These are phyloP conservation scores for Rosa hybrid DNA, from an alignment of 331 rosid genomes.

Conservation along the genomic window DNA sequence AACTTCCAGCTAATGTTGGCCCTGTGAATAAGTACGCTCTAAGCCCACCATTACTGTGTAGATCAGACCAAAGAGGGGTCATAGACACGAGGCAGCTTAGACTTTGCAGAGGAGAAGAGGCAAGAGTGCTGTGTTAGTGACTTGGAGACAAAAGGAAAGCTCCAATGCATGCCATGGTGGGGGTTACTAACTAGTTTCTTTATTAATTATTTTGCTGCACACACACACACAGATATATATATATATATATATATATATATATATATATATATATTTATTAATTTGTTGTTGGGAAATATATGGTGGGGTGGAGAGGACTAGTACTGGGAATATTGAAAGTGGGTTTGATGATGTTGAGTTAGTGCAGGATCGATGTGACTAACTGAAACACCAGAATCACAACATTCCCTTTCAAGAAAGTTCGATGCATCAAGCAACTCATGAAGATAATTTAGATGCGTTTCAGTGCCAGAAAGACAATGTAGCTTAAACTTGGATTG, in stretches of 20 bases:
- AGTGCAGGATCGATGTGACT: constrained; percentile 59
- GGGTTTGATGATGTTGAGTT: constrained; percentile 30
- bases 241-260: not conserved
- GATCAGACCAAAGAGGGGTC: constrained; percentile 34
- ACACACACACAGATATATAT: too few relatives aligned
- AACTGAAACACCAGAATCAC: constrained; percentile 57
- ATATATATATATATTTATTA: not conserved
- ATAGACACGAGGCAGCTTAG: constrained; percentile 8
- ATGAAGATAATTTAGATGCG: not conserved
- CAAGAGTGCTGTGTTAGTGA: constrained; percentile 21
- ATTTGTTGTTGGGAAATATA: not conserved
- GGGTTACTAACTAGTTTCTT: not conserved
- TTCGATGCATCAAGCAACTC: not conserved
- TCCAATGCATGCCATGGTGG: constrained; percentile 38
- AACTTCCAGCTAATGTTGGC: constrained; percentile 36
- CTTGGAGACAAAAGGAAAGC: constrained; percentile 37
- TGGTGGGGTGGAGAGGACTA: not conserved
- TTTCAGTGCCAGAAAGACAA: not conserved
- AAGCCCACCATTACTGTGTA: constrained; percentile 8
- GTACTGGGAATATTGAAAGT: not conserved
- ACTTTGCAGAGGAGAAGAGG: constrained; percentile 16
- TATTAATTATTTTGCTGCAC: not conserved
- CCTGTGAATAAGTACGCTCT: constrained; percentile 16
- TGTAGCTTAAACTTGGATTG: not conserved
- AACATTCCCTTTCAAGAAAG: constrained; percentile 53